Conservation (phyloP, 148 eudicot genomes). For the Spergularia marina region DNA sequence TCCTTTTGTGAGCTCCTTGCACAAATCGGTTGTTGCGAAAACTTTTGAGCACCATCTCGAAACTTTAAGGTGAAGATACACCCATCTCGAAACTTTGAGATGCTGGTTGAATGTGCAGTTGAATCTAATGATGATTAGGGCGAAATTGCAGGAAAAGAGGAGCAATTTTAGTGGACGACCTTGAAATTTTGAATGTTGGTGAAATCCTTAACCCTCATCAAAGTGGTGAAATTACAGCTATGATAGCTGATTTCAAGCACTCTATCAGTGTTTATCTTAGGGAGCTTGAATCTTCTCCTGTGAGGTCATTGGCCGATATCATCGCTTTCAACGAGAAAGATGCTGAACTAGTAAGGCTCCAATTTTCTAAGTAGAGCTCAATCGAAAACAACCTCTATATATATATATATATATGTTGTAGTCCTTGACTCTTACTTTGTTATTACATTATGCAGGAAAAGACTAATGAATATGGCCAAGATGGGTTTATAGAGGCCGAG, state of each 20-base stretch:
- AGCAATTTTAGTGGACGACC: constrained; percentile 40
- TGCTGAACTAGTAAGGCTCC: constrained; percentile 41
- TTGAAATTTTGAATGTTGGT: constrained; percentile 33
- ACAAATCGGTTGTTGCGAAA: constrained; percentile 29
- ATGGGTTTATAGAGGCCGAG: constrained; percentile 38
- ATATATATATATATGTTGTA: neutral
- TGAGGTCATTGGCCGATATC: constrained; percentile 48
- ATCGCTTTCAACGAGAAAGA: constrained; percentile 60
- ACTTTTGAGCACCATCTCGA: constrained; percentile 51
- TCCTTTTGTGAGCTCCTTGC: constrained; percentile 45
- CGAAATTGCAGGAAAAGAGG: constrained; percentile 33
- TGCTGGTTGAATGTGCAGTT: too few relatives aligned
- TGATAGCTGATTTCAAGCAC: constrained; percentile 43
- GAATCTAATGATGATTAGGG: neutral
- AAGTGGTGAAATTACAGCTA: constrained; percentile 39
- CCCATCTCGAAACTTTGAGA: too few relatives aligned
- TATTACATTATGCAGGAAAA: constrained; percentile 31
- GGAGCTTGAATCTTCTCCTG: constrained; percentile 48
- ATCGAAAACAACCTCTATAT: too few relatives aligned
- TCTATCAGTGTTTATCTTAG: constrained; percentile 36
- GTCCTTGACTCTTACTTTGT: neutral
- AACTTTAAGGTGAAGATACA: constrained; percentile 39
- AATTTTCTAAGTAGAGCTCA: neutral
- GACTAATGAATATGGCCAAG: constrained; percentile 39
- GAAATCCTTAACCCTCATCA: constrained; percentile 30